Percentiles rank a stretch among this genome's conserved stretches.
Conservation (phyloP, 306 rosid species). For the Spatholobus suberectus region DNA sequence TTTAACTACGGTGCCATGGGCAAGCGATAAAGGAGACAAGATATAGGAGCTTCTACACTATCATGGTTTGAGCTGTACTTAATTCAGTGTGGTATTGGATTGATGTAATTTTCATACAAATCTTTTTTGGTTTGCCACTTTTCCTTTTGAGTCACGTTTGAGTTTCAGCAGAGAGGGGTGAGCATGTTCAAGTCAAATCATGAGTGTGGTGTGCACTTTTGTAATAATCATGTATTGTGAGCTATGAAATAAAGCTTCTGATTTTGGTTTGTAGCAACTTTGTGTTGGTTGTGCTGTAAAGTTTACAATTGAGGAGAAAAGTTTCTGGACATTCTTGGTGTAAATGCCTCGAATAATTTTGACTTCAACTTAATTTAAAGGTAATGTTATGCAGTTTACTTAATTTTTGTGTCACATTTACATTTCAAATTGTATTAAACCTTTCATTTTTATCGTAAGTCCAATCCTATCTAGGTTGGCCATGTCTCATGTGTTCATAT, state of each 20-base stretch:
- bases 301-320: not conserved
- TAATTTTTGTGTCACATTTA: not conserved
- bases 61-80: not conserved
- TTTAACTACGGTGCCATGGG: slow-evolving; percentile 36
- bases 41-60: not conserved
- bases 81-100: not conserved
- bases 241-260: not conserved
- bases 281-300: not conserved
- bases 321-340: not conserved
- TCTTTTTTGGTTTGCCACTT: not conserved
- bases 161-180: not conserved
- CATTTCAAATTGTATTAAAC: too few relatives aligned
- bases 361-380: not conserved
- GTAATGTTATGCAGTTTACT: not conserved
- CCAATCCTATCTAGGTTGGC: too few relatives aligned
- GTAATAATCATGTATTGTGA: not conserved
- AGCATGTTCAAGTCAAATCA: not conserved
- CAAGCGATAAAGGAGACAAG: slow-evolving; percentile 32
- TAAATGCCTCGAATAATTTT: not conserved
- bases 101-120: not conserved
- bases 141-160: not conserved
- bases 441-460: too few relatives aligned
- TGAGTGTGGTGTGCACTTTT: not conserved
- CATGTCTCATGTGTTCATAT: too few relatives aligned
- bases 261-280: not conserved